Base-by-base conservation (phyloP, 106 monocot species). In the Chionographis japonica region DNA sequence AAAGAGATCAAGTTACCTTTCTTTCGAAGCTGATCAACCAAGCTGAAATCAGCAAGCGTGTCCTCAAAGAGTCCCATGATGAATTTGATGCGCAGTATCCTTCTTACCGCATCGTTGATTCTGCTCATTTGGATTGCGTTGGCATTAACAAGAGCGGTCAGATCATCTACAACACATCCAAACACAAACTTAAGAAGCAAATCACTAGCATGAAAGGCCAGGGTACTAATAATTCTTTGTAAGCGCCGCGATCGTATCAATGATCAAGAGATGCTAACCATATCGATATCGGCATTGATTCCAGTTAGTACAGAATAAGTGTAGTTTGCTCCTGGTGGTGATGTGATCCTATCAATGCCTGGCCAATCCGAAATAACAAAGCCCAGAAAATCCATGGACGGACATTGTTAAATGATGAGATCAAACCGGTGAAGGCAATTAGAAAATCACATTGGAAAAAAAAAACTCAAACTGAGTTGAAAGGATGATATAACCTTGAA, bases 291-390 rank as follows among this genome's bases (percentile, higher is more conserved):
- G 16, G 90, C 90, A 74, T 63, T 82, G 12, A 94, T 60, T 58
- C 77, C 77, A 52, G 85, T 73, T 68, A 76, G 75, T 5, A 94
- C 83, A 46, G 94, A 93, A 52, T 86, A 89, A 3, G 89, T 84
- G 75, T 89, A 94, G 62, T 94, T 90, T 61, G 82, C 62, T 55
- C 68, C 80, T 8, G 90, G 54, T 11, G 94, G 90, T 19, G 40
- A 35, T 15, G 90, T 94, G 60, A 94, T 90, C 68, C 82, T 84
- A 43, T 94, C 94, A 59, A 94, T 86, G 27, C 87, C 94, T 52
- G 87, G 72, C 90, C 87, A 90, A 78, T 94, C 94, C 37, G 94
- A 94, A 71, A 94, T 90, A 4, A 86, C 84, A 68, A 90, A 81
- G 10, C 93, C 93, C 93, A 89, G 84, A 42, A 67, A 63, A 69